phyloP scores from a whole-genome alignment of 2,329 filamentous ascomycete genomes.

The Aureobasidium sp. region DNA sequence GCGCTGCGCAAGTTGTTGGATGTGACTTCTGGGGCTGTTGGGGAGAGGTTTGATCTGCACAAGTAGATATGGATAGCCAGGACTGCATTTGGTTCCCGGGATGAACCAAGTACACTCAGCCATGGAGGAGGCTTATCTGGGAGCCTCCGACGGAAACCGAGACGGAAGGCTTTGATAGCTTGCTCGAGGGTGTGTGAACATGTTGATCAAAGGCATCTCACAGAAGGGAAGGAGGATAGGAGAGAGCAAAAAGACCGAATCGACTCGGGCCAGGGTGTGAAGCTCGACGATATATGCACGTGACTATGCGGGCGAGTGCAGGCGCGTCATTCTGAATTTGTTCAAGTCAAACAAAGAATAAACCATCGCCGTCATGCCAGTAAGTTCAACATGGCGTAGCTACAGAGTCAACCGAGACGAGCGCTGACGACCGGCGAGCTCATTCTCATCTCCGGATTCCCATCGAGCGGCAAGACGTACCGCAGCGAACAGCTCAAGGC shows the following conservation, averaged over 20 bases:
- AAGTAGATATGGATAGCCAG: too few species aligned
- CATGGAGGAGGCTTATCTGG: too few species aligned
- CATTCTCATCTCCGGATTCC: conserved; percentile 56
- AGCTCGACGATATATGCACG: not conserved
- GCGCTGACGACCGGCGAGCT: conserved; percentile 37
- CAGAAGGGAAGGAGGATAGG: not conserved
- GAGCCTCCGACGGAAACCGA: too few species aligned
- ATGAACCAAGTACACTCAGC: too few species aligned
- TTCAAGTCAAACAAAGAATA: not conserved
- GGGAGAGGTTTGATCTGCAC: too few species aligned
- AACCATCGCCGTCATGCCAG: conserved; percentile 2
- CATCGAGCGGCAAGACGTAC: conserved; percentile 56
- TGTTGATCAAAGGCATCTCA: too few species aligned
- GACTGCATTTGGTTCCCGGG: too few species aligned
- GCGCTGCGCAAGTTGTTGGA: too few species aligned
- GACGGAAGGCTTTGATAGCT: too few species aligned
- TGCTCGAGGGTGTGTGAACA: too few species aligned
- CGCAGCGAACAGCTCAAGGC: conserved; percentile 57
- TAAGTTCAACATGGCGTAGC: not conserved
- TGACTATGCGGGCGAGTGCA: not conserved
- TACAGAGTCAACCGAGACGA: not conserved
- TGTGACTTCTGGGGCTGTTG: too few species aligned
- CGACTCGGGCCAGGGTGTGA: not conserved
- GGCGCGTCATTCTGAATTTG: not conserved
- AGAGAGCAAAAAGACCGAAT: too few species aligned